phyloP scores from a whole-genome alignment of 768 basidiomycete genomes.

The Leccinum barrowsii region DNA sequence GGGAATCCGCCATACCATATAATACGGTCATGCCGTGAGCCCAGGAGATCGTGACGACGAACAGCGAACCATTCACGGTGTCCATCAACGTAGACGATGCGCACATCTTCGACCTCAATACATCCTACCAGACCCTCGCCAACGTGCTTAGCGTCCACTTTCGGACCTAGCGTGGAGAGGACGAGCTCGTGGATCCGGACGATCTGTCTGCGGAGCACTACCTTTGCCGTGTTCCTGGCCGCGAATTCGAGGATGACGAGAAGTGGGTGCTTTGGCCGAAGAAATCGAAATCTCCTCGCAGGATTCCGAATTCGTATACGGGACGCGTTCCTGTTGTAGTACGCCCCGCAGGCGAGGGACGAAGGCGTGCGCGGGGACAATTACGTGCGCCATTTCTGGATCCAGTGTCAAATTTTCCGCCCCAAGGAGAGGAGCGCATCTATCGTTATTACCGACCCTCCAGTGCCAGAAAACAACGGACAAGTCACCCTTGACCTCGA shows the following conservation, averaged over 20 bases:
- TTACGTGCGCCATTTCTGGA: slow-evolving; percentile 5
- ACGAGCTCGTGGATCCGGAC: slow-evolving; percentile 5
- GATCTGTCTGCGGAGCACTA: background rate
- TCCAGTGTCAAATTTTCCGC: slow-evolving; percentile 3
- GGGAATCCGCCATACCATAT: background rate
- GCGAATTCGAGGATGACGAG: slow-evolving; percentile 13
- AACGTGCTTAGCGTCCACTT: slow-evolving; percentile 4
- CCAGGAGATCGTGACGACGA: slow-evolving; percentile 4
- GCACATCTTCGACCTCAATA: slow-evolving; percentile 10
- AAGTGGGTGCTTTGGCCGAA: slow-evolving; percentile 21
- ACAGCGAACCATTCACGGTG: slow-evolving; percentile 4
- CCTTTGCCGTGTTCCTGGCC: background rate
- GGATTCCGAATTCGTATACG: background rate
- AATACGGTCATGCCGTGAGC: background rate
- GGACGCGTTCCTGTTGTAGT: slow-evolving; percentile 3
- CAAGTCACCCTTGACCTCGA: background rate
- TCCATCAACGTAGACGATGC: slow-evolving; percentile 1
- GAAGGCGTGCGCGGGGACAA: slow-evolving; percentile 7
- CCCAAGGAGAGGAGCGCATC: slow-evolving; percentile 14
- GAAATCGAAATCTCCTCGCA: too few relatives aligned
- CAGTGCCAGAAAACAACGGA: background rate
- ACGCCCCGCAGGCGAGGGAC: background rate
- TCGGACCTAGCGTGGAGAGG: background rate
- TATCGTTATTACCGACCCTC: background rate
- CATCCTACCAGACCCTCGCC: slow-evolving; percentile 11